These are phyloP conservation scores for Daldinia bambusicola DNA, from an alignment of 495 filamentous ascomycete species.

Conservation along the genomic window DNA sequence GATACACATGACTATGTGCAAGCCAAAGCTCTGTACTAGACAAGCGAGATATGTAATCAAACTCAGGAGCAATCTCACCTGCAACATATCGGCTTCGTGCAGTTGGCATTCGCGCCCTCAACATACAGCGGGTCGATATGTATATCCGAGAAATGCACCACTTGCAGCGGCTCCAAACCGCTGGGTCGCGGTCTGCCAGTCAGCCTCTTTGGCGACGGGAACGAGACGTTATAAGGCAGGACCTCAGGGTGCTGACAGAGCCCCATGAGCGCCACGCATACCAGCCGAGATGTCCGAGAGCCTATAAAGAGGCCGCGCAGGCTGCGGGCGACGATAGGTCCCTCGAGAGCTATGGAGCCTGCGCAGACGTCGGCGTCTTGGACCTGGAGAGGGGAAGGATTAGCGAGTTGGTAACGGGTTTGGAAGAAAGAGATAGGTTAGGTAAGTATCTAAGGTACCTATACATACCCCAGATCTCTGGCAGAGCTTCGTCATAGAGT, in stretches of 20 bases:
- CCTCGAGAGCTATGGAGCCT: conserved; percentile 59
- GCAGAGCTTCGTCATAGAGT: conserved; percentile 58
- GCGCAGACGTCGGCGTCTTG: conserved; percentile 63
- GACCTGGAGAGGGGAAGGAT: conserved; percentile 18
- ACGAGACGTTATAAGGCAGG: conserved; percentile 53
- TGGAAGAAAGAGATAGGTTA: neutral
- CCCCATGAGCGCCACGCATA: conserved; percentile 61
- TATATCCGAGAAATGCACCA: conserved; percentile 67
- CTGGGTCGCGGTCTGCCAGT: neutral
- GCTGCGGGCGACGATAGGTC: conserved; percentile 59
- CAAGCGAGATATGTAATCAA: too few species aligned
- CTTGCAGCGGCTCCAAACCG: conserved; percentile 45
- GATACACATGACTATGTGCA: too few species aligned
- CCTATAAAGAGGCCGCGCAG: conserved; percentile 58
- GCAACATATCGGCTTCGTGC: conserved; percentile 67
- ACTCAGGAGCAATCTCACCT: conserved; percentile 43
- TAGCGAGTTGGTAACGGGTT: neutral
- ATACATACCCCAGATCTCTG: conserved; percentile 53
- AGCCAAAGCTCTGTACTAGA: too few species aligned
- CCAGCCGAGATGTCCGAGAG: conserved; percentile 59
- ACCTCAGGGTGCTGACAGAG: conserved; percentile 62
- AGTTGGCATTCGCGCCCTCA: conserved; percentile 60
- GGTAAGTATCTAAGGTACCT: too few species aligned
- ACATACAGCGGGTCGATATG: conserved; percentile 65
- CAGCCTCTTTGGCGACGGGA: conserved; percentile 50